Conservation (phyloP, 306 rosid genomes). For the Vicia villosa region DNA sequence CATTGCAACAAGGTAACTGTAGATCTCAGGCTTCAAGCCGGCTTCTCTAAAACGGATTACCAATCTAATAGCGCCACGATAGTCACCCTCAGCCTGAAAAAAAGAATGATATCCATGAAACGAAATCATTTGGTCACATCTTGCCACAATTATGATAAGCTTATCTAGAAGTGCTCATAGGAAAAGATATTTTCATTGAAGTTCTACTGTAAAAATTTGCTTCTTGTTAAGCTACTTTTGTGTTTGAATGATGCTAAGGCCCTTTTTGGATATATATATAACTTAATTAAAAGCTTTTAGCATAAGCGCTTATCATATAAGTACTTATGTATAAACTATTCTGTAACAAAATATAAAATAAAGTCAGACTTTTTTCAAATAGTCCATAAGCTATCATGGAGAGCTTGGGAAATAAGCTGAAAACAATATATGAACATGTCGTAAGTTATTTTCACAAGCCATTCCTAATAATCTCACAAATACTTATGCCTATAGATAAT, state of each 20-base stretch:
- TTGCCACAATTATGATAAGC: neutral
- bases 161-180: neutral
- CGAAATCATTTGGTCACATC: neutral
- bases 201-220: neutral
- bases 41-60: slow-evolving; percentile 79
- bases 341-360: too few relatives aligned
- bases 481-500: too few relatives aligned
- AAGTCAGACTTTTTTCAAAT: too few relatives aligned
- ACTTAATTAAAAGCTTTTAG: too few relatives aligned
- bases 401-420: too few relatives aligned
- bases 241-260: neutral
- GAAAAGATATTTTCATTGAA: neutral
- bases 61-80: slow-evolving; percentile 67
- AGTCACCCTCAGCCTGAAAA: slow-evolving; percentile 76
- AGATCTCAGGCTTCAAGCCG: slow-evolving; percentile 87
- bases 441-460: too few relatives aligned
- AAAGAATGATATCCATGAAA: slow-evolving; percentile 34
- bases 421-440: too few relatives aligned
- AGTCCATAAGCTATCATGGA: too few relatives aligned
- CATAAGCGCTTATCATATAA: too few relatives aligned
- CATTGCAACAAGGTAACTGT: slow-evolving; percentile 93
- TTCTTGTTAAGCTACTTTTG: neutral
- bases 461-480: too few relatives aligned
- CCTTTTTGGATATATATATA: neutral
- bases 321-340: too few relatives aligned